Conservation (phyloP, 306 rosid species). For the Neltuma alba region DNA sequence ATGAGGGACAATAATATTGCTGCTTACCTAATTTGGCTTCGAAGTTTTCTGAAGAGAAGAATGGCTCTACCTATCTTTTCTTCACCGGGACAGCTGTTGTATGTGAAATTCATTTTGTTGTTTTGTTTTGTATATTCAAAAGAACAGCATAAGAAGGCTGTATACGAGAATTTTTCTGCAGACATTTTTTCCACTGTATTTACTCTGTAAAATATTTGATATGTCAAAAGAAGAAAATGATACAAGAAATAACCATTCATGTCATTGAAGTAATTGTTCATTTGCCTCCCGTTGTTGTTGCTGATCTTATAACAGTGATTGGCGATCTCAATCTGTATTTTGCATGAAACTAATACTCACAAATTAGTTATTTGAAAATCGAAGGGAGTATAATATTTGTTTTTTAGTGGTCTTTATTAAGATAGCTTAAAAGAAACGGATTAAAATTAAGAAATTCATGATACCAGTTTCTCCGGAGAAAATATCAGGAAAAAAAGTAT, state of each 20-base stretch:
- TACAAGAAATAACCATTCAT: not conserved
- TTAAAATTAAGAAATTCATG: no score
- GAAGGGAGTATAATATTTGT: no score
- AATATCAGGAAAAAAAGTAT: not conserved
- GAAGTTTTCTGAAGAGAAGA: conserved; percentile 28
- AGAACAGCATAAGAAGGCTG: conserved; percentile 33
- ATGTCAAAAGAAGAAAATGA: not conserved
- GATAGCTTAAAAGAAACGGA: no score
- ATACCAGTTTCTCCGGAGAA: no score
- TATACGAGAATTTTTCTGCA: conserved; percentile 32
- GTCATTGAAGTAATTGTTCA: conserved; percentile 21
- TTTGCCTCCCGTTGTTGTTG: not conserved
- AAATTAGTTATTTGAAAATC: no score
- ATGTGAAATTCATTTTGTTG: conserved; percentile 42
- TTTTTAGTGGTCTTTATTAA: no score
- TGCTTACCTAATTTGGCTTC: conserved; percentile 28
- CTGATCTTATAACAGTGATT: not conserved
- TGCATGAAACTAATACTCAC: no score
- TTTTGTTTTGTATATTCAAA: conserved; percentile 33
- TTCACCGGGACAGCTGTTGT: conserved; percentile 41
- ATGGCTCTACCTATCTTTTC: conserved; percentile 31
- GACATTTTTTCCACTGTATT: conserved; percentile 28
- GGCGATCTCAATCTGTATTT: not conserved
- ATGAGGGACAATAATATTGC: conserved; percentile 32
- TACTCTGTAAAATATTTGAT: not conserved